phyloP scores from a whole-genome alignment of 2,329 filamentous ascomycete species.

The Pseudogymnoascus sp. region DNA sequence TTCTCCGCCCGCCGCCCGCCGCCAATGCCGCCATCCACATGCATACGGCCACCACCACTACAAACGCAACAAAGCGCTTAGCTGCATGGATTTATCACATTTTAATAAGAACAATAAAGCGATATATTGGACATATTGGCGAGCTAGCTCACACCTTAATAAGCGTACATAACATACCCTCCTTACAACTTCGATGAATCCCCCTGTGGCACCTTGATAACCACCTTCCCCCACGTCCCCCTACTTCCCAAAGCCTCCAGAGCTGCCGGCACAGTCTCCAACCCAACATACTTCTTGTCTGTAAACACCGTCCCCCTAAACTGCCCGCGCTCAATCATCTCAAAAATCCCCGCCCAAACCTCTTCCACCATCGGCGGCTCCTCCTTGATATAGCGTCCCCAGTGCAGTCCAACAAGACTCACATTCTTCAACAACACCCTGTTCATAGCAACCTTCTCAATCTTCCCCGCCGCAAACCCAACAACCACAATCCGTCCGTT shows the following conservation, averaged over 20 bases:
- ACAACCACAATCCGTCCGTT: conserved; percentile 82
- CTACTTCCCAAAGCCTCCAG: conserved; percentile 68
- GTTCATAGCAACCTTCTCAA: conserved; percentile 90
- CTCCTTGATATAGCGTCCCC: conserved; percentile 72
- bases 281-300: conserved; percentile 71
- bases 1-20: neutral
- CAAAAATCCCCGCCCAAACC: conserved; percentile 78
- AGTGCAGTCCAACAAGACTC: conserved; percentile 78
- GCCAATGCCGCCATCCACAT: neutral
- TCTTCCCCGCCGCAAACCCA: conserved; percentile 76
- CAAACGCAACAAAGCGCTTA: neutral
- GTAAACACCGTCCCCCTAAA: conserved; percentile 75
- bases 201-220: conserved; percentile 71
- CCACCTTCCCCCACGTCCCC: conserved; percentile 93
- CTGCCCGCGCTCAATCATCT: conserved; percentile 67
- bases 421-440: conserved; percentile 92
- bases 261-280: conserved; percentile 70
- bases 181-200: conserved; percentile 46
- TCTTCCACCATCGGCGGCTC: conserved; percentile 60
- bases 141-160: neutral
- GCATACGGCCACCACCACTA: neutral
- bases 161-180: neutral
- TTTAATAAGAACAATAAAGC: neutral
- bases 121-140: neutral
- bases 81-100: neutral